Evolutionary conservation across 306 rosid genomes (phyloP).

Genomic region (Coriaria nepalensis): DNA sequence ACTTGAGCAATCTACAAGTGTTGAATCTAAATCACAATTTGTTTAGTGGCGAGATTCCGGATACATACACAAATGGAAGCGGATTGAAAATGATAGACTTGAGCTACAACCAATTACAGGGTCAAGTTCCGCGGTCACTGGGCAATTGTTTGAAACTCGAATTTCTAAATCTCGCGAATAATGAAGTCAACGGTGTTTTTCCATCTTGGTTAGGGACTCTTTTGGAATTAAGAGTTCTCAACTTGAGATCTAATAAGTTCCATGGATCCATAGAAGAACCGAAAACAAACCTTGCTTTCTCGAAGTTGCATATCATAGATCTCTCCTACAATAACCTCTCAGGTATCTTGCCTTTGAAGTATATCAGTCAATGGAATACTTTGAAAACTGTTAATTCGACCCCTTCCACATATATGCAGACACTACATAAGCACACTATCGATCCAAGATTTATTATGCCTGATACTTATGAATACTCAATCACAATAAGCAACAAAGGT

Average conservation of each 20-base stretch:
- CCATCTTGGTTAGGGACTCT: slow-evolving; percentile 7
- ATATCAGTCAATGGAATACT: neutral
- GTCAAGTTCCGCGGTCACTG: slow-evolving; percentile 1
- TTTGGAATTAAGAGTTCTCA: neutral
- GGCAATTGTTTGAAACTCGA: slow-evolving; percentile 3
- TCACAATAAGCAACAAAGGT: neutral
- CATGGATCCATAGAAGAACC: slow-evolving; percentile 1
- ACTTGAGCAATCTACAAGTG: neutral
- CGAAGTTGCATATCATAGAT: slow-evolving; percentile 1
- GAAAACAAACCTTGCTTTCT: no score
- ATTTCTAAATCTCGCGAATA: neutral
- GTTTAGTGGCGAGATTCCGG: neutral
- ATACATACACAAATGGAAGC: neutral
- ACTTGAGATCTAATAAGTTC: neutral
- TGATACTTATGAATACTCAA: neutral
- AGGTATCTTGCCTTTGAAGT: neutral
- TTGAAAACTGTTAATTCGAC: slow-evolving; percentile 1
- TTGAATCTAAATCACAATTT: neutral
- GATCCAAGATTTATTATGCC: no score
- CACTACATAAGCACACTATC: no score
- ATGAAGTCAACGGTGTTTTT: neutral
- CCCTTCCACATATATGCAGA: neutral
- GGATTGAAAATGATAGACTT: slow-evolving; percentile 1
- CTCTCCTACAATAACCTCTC: neutral
- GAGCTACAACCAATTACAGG: slow-evolving; percentile 4